phyloP scores from a whole-genome alignment of 208 protist species.

The Leishmania aethiopica region DNA sequence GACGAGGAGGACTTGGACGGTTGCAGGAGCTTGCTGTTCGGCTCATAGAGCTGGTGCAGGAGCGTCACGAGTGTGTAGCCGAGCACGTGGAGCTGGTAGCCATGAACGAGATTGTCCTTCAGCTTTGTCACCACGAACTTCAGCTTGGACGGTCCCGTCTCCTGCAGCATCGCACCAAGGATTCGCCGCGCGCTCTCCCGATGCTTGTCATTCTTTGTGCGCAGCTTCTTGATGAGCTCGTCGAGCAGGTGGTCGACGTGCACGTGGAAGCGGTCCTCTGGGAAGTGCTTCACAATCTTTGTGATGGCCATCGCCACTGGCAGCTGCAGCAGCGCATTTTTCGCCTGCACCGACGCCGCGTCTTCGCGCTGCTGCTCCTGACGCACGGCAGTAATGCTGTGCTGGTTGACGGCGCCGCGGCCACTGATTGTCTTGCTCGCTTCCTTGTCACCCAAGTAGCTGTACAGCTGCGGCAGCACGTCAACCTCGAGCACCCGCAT shows the following conservation, averaged over 20 bases:
- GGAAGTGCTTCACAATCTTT: slow-evolving; percentile 86
- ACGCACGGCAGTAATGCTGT: slow-evolving; percentile 71
- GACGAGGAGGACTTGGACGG: background rate
- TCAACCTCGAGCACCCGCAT: slow-evolving; percentile 79
- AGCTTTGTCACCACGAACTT: slow-evolving; percentile 84
- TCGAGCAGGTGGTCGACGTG: slow-evolving; percentile 83
- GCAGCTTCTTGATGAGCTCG: slow-evolving; percentile 79
- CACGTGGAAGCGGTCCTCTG: slow-evolving; percentile 69
- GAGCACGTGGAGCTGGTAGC: slow-evolving; percentile 93
- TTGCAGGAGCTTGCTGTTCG: slow-evolving; percentile 53
- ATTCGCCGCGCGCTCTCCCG: slow-evolving; percentile 84
- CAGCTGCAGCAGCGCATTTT: slow-evolving; percentile 79
- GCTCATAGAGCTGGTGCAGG: slow-evolving; percentile 89
- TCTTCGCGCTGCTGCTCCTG: slow-evolving; percentile 66
- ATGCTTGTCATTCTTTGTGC: slow-evolving; percentile 89
- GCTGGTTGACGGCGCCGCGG: slow-evolving; percentile 47
- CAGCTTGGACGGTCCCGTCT: slow-evolving; percentile 84
- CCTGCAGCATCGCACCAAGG: slow-evolving; percentile 81
- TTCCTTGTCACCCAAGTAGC: slow-evolving; percentile 64
- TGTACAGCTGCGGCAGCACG: slow-evolving; percentile 86
- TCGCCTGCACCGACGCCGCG: slow-evolving; percentile 48
- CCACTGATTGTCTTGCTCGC: slow-evolving; percentile 27
- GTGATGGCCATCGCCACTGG: slow-evolving; percentile 89
- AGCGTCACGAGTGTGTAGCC: slow-evolving; percentile 92
- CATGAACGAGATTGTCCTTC: slow-evolving; percentile 86